Base-by-base conservation (phyloP, 805 yeast genomes). In the Saccharomyces kudriavzevii region DNA sequence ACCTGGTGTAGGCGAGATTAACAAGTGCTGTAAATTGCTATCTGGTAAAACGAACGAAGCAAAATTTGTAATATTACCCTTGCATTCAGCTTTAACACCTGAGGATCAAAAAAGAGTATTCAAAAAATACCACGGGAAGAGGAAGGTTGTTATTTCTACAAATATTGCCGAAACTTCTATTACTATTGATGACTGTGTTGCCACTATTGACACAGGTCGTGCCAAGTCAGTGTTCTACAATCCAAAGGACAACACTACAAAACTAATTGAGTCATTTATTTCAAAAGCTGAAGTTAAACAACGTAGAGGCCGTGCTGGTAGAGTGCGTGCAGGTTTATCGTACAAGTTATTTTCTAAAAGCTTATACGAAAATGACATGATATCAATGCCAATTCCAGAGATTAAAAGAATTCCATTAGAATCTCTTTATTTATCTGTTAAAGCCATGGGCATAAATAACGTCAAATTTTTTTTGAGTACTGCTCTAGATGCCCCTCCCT, bases 241-340 rank as follows among this genome's bases (percentile, higher is more conserved):
- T 64, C 62, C 89, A 0, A 75, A 72, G 40, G 74, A 82, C 14
- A 87, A 87, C 60, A 79, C 90, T 4, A 83, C 94, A 0, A 80
- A 80, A 52, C 75, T 92, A 48, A 75, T 82, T 4, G 97, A 92
- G 61, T 75, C 77, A 3, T 92, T 96, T 89, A 89, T 89, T 24
- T 91, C 98, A 0, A 80, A 80, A 57, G 97, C 98, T 0, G 96
- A 95, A 63, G 84, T 84, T 24, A 79, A 82, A 24, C 99, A 92
- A 70, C 80, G 99, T 72, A 77, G 96, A 68, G 99, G 99, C 67
- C 87, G 99, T 74, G 92, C 97, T n/a, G 99, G 99, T 58, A 91
- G 99, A 79, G 89, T 92, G 11, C 80, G 84, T 35, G 76, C 76
- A 26, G 99, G 99, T 54, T 73, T 75, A 13, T 90, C 97, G 57